phyloP scores from a whole-genome alignment of 495 filamentous ascomycete species.

The Ascobolus immersus region DNA sequence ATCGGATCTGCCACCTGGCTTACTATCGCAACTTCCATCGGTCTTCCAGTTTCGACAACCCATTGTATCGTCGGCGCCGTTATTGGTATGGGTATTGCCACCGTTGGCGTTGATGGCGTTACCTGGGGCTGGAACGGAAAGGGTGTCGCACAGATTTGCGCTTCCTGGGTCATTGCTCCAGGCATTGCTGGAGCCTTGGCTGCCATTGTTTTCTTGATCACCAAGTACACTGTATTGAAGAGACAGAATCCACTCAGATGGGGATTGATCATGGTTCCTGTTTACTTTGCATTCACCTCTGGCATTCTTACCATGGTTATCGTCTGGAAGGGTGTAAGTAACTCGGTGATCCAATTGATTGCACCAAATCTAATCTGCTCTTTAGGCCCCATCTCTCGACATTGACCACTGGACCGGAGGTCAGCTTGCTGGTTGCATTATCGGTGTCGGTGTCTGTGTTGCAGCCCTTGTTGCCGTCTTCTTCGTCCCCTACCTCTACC shows the following conservation, averaged over 20 bases:
- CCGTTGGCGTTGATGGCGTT: slow-evolving; percentile 25
- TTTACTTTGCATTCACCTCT: slow-evolving; percentile 36
- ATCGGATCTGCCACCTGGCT: slow-evolving; percentile 32
- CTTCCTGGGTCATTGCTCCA: slow-evolving; percentile 37
- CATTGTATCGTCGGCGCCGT: slow-evolving; percentile 38
- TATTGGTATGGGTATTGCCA: slow-evolving; percentile 36
- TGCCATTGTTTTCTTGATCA: slow-evolving; percentile 33
- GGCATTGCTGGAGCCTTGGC: slow-evolving; percentile 31
- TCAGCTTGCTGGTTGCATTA: slow-evolving; percentile 28
- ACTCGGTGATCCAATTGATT: no score
- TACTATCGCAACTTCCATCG: slow-evolving; percentile 27
- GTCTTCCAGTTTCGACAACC: slow-evolving; percentile 37
- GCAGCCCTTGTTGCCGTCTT: slow-evolving; percentile 28
- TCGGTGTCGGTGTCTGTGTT: slow-evolving; percentile 31
- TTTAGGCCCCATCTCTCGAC: slow-evolving; percentile 19
- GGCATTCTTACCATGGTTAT: slow-evolving; percentile 38
- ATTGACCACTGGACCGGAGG: slow-evolving; percentile 27
- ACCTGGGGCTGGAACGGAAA: slow-evolving; percentile 29
- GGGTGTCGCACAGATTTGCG: slow-evolving; percentile 32
- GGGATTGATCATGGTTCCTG: slow-evolving; percentile 31
- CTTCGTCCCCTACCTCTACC: slow-evolving; percentile 37
- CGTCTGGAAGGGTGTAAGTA: slow-evolving; percentile 31
- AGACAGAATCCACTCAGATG: slow-evolving; percentile 30
- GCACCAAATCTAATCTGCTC: no score
- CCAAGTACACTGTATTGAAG: slow-evolving; percentile 37